phyloP scores from a whole-genome alignment of 495 filamentous ascomycete genomes.

The Podospora pseudocomata region DNA sequence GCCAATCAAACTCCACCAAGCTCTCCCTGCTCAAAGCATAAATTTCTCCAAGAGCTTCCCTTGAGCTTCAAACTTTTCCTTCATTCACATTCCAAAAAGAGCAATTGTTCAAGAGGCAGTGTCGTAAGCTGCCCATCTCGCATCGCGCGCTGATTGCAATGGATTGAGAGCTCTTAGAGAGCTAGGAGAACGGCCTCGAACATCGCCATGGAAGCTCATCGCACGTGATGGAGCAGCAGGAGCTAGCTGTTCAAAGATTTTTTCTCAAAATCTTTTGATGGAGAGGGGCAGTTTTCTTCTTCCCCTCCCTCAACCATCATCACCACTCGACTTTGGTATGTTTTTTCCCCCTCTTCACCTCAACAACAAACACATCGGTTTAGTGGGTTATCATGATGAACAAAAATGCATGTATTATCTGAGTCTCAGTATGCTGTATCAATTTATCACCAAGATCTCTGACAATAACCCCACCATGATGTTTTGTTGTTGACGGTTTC shows the following conservation, averaged over 20 bases:
- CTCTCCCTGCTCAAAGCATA: conserved; percentile 9
- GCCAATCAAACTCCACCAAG: conserved; percentile 6
- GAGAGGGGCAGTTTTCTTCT: conserved; percentile 9
- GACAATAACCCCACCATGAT: conserved; percentile 29
- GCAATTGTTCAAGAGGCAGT: neutral
- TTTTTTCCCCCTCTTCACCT: conserved; percentile 6
- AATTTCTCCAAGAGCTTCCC: conserved; percentile 14
- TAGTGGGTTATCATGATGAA: conserved; percentile 41
- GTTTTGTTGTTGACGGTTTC: conserved; percentile 8
- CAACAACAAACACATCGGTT: conserved; percentile 11
- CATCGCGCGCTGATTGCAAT: neutral
- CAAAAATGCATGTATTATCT: conserved; percentile 63
- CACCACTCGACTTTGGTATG: conserved; percentile 15
- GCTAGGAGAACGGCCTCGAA: neutral
- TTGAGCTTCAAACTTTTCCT: conserved; percentile 1
- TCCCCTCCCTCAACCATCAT: conserved; percentile 5
- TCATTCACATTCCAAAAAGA: neutral
- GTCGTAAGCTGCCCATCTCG: neutral
- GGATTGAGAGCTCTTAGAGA: neutral
- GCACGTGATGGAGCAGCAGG: conserved; percentile 8
- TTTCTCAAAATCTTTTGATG: neutral
- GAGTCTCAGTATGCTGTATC: conserved; percentile 42
- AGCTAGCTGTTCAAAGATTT: neutral
- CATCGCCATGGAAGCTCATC: neutral
- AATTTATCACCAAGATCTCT: conserved; percentile 59